Percentiles rank a stretch among this genome's conserved stretches.
Evolutionary conservation across 2,329 filamentous ascomycete species (phyloP).

Genomic region (Alternaria longipes): DNA sequence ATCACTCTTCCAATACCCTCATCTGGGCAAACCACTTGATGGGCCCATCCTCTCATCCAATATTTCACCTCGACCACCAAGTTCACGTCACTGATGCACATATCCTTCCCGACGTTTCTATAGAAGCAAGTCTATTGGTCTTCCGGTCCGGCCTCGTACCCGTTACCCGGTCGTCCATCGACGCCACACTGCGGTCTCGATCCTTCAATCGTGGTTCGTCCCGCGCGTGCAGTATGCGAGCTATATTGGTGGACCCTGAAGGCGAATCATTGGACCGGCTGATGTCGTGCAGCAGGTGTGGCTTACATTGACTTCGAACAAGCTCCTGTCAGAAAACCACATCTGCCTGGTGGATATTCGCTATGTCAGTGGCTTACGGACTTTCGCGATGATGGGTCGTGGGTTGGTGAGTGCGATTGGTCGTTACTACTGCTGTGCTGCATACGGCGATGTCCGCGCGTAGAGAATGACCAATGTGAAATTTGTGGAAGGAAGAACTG

Average conservation of each 20-base stretch:
- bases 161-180: neutral
- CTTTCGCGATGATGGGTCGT: neutral
- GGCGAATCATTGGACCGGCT: neutral
- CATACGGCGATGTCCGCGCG: neutral
- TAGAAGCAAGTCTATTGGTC: neutral
- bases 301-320: neutral
- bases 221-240: neutral
- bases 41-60: too few relatives aligned
- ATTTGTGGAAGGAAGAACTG: neutral
- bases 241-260: neutral
- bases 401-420: neutral
- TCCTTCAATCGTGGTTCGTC: neutral
- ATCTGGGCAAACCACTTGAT: neutral
- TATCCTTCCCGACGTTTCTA: neutral
- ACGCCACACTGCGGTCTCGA: neutral
- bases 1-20: neutral
- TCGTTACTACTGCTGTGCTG: neutral
- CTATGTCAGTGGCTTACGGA: neutral
- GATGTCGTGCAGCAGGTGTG: neutral
- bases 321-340: neutral
- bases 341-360: neutral
- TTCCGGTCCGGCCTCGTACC: neutral
- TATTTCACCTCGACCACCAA: neutral
- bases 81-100: neutral
- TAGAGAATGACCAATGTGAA: neutral